Conservation (phyloP, 169 alveolate species). For the Plasmodium gonderi region DNA sequence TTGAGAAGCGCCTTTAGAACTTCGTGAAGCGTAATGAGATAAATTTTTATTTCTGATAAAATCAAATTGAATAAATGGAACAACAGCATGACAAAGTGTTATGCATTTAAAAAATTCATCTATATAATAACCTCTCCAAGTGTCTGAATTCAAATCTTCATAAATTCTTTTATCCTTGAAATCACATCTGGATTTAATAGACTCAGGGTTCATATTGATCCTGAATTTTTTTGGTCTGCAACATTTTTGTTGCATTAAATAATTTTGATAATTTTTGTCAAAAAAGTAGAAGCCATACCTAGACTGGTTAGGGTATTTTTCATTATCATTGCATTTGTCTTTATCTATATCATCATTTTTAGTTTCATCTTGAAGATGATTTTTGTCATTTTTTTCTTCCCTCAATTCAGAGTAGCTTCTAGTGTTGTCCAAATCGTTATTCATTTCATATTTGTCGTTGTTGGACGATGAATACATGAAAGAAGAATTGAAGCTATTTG, state of each 20-base stretch:
- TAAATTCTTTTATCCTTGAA: conserved; percentile 63
- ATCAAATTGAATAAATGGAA: conserved; percentile 64
- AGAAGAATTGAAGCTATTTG: not conserved
- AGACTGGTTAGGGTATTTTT: not conserved
- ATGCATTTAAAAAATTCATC: conserved; percentile 75
- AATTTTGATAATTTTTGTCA: conserved; percentile 35
- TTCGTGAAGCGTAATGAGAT: conserved; percentile 26
- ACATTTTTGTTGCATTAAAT: conserved; percentile 48
- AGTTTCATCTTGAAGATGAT: not conserved
- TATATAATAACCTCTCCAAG: conserved; percentile 73
- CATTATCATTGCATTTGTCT: not conserved
- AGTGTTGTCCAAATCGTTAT: not conserved
- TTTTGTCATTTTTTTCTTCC: not conserved
- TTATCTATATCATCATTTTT: not conserved
- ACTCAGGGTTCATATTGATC: conserved; percentile 16
- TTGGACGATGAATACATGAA: not conserved
- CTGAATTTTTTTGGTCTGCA: conserved; percentile 64
- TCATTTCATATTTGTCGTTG: not conserved
- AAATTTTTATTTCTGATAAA: conserved; percentile 47
- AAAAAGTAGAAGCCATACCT: not conserved
- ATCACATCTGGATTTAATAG: conserved; percentile 40
- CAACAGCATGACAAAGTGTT: conserved; percentile 60
- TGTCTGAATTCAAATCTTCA: conserved; percentile 57
- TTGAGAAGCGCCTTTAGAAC: conserved; percentile 43
- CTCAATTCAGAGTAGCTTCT: not conserved